Percentiles rank a stretch among this genome's conserved stretches.
These are phyloP conservation scores for Cladosporium halotolerans DNA, from an alignment of 2,329 filamentous ascomycete species.

Conservation along the genomic window DNA sequence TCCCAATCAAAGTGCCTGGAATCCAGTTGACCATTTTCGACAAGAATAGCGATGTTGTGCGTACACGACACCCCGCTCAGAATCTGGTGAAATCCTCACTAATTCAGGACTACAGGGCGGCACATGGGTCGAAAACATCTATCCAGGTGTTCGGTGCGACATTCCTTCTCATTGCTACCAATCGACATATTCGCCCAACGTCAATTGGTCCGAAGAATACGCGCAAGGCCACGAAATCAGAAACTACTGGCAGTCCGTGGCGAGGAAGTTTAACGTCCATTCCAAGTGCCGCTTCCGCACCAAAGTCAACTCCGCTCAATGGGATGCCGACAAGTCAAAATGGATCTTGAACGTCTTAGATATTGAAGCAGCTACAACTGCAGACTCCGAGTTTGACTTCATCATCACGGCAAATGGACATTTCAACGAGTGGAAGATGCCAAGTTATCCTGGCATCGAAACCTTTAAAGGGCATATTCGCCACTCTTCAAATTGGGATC, in stretches of 20 bases:
- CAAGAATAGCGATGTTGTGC: constrained; percentile 61
- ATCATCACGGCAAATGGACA: constrained; percentile 58
- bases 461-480: constrained; percentile 32
- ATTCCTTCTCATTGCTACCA: constrained; percentile 67
- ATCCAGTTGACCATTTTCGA: constrained; percentile 61
- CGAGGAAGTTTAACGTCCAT: constrained; percentile 60
- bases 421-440: constrained; percentile 61
- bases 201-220: constrained; percentile 63
- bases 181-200: constrained; percentile 60
- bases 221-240: constrained; percentile 61
- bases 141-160: constrained; percentile 62
- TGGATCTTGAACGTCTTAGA: constrained; percentile 54
- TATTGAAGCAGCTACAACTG: constrained; percentile 16
- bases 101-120: constrained; percentile 32
- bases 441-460: constrained; percentile 47
- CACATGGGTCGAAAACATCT: constrained; percentile 46
- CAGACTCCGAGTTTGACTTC: constrained; percentile 50
- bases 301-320: constrained; percentile 50
- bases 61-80: constrained; percentile 24
- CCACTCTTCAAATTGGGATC: constrained; percentile 37
- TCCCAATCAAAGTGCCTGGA: constrained; percentile 63
- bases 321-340: constrained; percentile 46
- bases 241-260: constrained; percentile 59
- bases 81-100: not conserved
- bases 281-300: constrained; percentile 50